Base-by-base conservation (phyloP, 805 yeast species). In the Metschnikowia kunwiensis region DNA sequence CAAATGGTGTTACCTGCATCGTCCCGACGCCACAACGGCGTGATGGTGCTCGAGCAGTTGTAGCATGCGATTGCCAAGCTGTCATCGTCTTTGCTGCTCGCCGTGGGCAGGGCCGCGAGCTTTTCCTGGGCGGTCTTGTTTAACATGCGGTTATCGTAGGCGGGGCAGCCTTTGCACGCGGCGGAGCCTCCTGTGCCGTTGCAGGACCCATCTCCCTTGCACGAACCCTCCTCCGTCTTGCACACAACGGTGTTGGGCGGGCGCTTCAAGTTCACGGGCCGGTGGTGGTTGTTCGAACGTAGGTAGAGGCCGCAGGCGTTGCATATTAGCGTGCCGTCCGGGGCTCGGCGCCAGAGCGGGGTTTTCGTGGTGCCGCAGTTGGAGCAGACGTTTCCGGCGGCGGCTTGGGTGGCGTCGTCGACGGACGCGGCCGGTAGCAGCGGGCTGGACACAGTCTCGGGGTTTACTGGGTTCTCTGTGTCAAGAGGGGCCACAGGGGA, bases 1-100 rank as follows among this genome's bases (percentile, higher is more conserved):
- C 95, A 86, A 16, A 86, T 85, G 17, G 88, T 82, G 50, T 85
- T 80, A 4, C 95, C 95, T 5, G 70, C 70, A 46, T 79, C 88
- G 55, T 85, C 89, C 43, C 95, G 67, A 54, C 95, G 71, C 95
- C 95, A 86, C 9, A 86, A 63, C 0, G 95, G 95, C 0, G 95
- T 86, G 38, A 83, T 82, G 1, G 93, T 86, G 9, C 93, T 82
- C 3, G 80, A 80, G 61, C 95, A 86, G 63, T 86, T 86, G 46
- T 75, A 80, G 57, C 95, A 86, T 0, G 94, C 87, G 6, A 86
- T 76, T 8, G 82, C 82, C 32, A 78, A 65, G 19, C 73, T 64
- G 27, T 63, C 75, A 13, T 63, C 58, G 18, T 42, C 46, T 18
- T 34, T 36, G 19, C 15, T 23, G 20, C 23, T 34, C 33, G 14